These are phyloP conservation scores for Posidonia australis DNA, from an alignment of 106 monocot genomes.

Conservation along the genomic window DNA sequence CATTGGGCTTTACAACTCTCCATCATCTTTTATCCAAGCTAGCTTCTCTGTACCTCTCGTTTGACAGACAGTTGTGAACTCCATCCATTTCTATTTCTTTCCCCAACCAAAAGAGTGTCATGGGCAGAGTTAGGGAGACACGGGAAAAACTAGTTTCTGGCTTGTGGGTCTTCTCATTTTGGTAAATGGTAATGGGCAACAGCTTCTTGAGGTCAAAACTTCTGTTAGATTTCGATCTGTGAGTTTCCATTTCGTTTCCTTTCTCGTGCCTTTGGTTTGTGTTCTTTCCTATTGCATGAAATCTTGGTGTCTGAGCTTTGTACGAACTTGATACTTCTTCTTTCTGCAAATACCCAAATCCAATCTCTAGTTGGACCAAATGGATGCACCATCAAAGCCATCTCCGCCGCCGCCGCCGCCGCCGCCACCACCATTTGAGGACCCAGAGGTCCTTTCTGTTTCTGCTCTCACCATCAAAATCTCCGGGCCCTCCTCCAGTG, in stretches of 20 bases:
- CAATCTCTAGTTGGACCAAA: too few relatives aligned
- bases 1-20: too few relatives aligned
- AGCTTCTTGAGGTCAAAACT: neutral
- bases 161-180: neutral
- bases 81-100: neutral
- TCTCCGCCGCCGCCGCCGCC: too few relatives aligned
- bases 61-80: neutral
- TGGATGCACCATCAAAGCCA: too few relatives aligned
- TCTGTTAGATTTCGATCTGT: neutral
- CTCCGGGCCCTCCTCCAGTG: neutral
- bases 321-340: neutral
- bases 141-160: neutral
- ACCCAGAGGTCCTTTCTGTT: neutral
- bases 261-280: neutral
- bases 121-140: neutral
- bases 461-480: conserved; percentile 15
- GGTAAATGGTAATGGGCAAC: neutral
- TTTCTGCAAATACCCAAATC: neutral
- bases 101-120: neutral
- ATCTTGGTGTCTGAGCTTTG: neutral
- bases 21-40: too few relatives aligned
- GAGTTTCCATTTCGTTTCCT: neutral
- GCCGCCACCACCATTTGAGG: neutral
- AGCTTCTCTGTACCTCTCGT: neutral
- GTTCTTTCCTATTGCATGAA: too few relatives aligned